Conservation (phyloP, 78 protist genomes). For the Salpingoeca rosetta region DNA sequence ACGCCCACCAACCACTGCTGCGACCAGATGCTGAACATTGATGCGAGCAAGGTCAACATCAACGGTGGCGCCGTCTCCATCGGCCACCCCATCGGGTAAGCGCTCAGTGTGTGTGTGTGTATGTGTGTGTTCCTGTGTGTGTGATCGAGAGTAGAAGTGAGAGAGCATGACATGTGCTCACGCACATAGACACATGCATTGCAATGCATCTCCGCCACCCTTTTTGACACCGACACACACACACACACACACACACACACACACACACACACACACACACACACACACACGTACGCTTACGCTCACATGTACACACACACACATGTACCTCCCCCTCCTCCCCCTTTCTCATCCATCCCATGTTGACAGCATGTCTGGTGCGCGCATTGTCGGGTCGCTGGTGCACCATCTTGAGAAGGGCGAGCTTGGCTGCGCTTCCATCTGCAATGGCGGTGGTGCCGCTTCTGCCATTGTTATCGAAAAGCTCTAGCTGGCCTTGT, state of each 20-base stretch:
- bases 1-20: not conserved
- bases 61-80: slow-evolving; percentile 95
- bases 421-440: slow-evolving; percentile 69
- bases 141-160: too few relatives aligned
- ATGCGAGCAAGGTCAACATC: slow-evolving; percentile 62
- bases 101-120: slow-evolving; percentile 20
- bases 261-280: too few relatives aligned
- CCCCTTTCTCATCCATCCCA: not conserved
- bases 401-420: slow-evolving; percentile 42
- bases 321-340: not conserved
- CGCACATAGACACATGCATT: too few relatives aligned
- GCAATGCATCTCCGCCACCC: too few relatives aligned
- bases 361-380: slow-evolving; percentile 55
- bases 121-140: not conserved
- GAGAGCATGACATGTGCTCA: too few relatives aligned
- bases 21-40: slow-evolving; percentile 43
- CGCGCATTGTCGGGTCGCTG: slow-evolving; percentile 82
- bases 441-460: slow-evolving; percentile 95
- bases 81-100: slow-evolving; percentile 96
- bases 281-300: too few relatives aligned
- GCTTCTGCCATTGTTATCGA: slow-evolving; percentile 79
- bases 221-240: too few relatives aligned
- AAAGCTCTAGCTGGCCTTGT: not conserved
- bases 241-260: too few relatives aligned
- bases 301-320: too few relatives aligned